A percentile compares a stretch with the other conserved stretches of the same genome.
Evolutionary conservation across 2,329 filamentous ascomycete genomes (phyloP).

Genomic region (Cytospora piceicola): DNA sequence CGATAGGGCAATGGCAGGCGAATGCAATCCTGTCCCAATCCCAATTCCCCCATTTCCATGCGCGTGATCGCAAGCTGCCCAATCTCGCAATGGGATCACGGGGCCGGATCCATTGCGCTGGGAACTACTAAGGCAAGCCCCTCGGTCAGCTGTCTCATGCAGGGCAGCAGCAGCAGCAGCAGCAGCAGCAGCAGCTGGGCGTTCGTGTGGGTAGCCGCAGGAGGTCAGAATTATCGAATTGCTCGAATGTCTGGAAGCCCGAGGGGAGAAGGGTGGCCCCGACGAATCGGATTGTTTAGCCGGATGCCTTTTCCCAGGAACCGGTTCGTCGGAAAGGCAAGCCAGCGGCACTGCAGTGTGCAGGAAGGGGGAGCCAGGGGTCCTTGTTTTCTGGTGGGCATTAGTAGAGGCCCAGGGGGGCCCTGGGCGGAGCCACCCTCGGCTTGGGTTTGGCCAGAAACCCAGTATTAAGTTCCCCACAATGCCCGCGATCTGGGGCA

Average conservation of each 20-base stretch:
- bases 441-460: too few species aligned
- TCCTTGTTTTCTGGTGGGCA: too few species aligned
- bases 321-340: slow-evolving; percentile 17
- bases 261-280: too few species aligned
- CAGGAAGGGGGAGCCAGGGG: slow-evolving; percentile 7
- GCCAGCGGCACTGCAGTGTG: slow-evolving; percentile 21
- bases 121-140: slow-evolving; percentile 7
- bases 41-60: neutral
- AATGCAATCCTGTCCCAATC: neutral
- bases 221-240: too few species aligned
- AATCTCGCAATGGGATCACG: slow-evolving; percentile 24
- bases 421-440: too few species aligned
- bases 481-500: slow-evolving; percentile 27
- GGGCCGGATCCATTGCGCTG: slow-evolving; percentile 21
- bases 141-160: slow-evolving; percentile 25
- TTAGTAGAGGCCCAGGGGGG: too few species aligned
- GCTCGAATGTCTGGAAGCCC: neutral
- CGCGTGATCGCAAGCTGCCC: slow-evolving; percentile 20
- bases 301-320: neutral
- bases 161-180: too few species aligned
- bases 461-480: slow-evolving; percentile 28
- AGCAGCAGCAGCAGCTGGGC: slow-evolving; percentile 13
- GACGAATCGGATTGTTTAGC: slow-evolving; percentile 18
- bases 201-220: neutral
- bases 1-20: neutral